Evolutionary conservation across 1,284 basidiomycete genomes (phyloP).

Genomic region (Gymnopus androsaceus): DNA sequence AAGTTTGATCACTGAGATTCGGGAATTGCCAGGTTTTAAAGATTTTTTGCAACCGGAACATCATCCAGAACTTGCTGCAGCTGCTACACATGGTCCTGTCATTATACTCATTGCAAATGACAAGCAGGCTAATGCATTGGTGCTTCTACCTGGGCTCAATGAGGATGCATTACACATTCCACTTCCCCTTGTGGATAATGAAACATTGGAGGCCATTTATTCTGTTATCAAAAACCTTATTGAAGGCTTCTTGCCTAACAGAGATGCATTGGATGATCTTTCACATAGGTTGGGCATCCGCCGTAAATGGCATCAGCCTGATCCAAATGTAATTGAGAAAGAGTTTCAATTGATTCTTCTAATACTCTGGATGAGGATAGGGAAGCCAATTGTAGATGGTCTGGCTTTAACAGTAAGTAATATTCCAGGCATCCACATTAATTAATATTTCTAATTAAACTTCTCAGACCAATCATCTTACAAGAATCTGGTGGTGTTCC

Average conservation of each 20-base stretch:
- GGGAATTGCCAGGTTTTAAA: conserved; percentile 8
- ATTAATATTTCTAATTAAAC: too few relatives aligned
- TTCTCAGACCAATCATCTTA: conserved; percentile 10
- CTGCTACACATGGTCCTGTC: conserved; percentile 10
- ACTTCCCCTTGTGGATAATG: background rate
- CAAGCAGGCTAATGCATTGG: conserved; percentile 3
- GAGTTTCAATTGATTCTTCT: background rate
- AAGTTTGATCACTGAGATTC: conserved; percentile 8
- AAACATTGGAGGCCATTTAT: too few relatives aligned
- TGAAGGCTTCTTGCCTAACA: too few relatives aligned
- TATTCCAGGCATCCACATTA: background rate
- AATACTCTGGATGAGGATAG: background rate
- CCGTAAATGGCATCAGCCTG: too few relatives aligned
- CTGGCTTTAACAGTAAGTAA: background rate
- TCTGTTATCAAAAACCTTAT: too few relatives aligned
- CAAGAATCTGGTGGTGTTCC: conserved; percentile 33
- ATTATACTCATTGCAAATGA: conserved; percentile 7
- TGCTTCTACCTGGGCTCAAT: background rate
- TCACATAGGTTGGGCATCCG: too few relatives aligned
- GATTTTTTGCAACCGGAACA: conserved; percentile 12
- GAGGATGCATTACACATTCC: conserved; percentile 11
- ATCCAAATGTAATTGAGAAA: too few relatives aligned
- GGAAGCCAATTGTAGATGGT: background rate
- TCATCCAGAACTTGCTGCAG: background rate
- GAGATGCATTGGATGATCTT: too few relatives aligned